Conservation (phyloP, 1,284 basidiomycete species). For the Rhizopogon hawkerae region DNA sequence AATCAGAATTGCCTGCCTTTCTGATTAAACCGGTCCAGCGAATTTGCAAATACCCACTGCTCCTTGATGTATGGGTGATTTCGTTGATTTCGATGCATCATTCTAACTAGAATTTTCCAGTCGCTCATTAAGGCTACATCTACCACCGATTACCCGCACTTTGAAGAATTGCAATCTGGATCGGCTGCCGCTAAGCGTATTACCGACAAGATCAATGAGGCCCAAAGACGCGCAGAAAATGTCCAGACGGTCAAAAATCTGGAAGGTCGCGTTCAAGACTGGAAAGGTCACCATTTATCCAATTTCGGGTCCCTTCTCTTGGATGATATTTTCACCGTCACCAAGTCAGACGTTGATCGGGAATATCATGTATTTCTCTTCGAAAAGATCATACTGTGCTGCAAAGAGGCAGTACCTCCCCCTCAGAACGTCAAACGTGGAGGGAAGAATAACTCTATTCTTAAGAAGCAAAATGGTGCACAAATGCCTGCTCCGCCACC, state of each 20-base stretch:
- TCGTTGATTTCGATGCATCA: conserved; percentile 28
- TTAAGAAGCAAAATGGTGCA: conserved; percentile 56
- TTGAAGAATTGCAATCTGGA: conserved; percentile 79
- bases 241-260: conserved; percentile 83
- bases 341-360: conserved; percentile 92
- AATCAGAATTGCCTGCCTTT: conserved; percentile 84
- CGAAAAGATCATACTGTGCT: conserved; percentile 97
- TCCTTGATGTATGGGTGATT: conserved; percentile 69
- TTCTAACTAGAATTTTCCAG: conserved; percentile 29
- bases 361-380: conserved; percentile 99
- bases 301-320: conserved; percentile 91
- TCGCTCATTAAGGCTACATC: conserved; percentile 72
- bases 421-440: conserved; percentile 50
- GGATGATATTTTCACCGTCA: conserved; percentile 93
- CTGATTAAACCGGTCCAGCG: conserved; percentile 88
- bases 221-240: conserved; percentile 82
- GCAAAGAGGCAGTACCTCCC: conserved; percentile 70
- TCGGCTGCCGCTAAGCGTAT: conserved; percentile 86
- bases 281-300: conserved; percentile 96
- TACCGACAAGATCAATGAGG: conserved; percentile 95
- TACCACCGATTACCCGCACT: conserved; percentile 59
- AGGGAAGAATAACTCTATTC: conserved; percentile 66
- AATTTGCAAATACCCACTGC: conserved; percentile 87
- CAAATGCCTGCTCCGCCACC: conserved; percentile 38
- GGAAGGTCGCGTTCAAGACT: conserved; percentile 89